These are phyloP conservation scores for Lithohypha guttulata DNA, from an alignment of 2,329 filamentous ascomycete species.

Conservation along the genomic window DNA sequence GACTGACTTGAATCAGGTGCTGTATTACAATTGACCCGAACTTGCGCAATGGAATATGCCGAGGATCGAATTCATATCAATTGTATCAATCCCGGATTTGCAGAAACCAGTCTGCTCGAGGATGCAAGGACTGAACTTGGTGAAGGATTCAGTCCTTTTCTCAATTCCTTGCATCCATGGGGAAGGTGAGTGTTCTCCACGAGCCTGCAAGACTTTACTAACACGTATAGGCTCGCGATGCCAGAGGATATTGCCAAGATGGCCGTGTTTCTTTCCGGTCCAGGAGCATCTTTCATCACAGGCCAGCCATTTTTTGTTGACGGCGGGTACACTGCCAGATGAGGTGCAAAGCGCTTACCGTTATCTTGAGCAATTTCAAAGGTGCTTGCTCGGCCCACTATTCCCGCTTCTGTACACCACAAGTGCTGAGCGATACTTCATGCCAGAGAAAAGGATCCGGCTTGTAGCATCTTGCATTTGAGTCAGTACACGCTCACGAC, in stretches of 20 bases:
- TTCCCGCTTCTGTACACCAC: too few species aligned
- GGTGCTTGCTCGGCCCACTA: too few species aligned
- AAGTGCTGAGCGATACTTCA: too few species aligned
- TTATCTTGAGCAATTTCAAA: too few species aligned
- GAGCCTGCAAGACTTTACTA: too few species aligned
- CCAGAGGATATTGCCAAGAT: slow-evolving; percentile 21
- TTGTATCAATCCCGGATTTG: slow-evolving; percentile 43
- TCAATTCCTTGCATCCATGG: slow-evolving; percentile 13
- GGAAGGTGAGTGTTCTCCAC: too few species aligned
- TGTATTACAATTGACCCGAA: slow-evolving; percentile 27
- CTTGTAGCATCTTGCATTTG: too few species aligned
- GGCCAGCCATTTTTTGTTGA: slow-evolving; percentile 36
- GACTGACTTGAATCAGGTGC: slow-evolving; percentile 6
- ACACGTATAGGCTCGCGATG: slow-evolving; percentile 17
- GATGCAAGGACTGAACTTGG: slow-evolving; percentile 8
- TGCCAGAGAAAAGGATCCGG: too few species aligned
- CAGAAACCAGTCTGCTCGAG: slow-evolving; percentile 20
- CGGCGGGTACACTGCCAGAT: slow-evolving; percentile 28
- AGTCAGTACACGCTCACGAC: too few species aligned
- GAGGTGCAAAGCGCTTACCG: too few species aligned
- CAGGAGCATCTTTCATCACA: slow-evolving; percentile 36
- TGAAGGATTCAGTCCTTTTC: slow-evolving; percentile 5
- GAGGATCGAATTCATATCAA: slow-evolving; percentile 35
- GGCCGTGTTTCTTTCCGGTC: slow-evolving; percentile 26
- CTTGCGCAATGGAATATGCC: slow-evolving; percentile 27